Base-by-base conservation (phyloP, 2,329 filamentous ascomycete species). In the Raffaelea albimanens region DNA sequence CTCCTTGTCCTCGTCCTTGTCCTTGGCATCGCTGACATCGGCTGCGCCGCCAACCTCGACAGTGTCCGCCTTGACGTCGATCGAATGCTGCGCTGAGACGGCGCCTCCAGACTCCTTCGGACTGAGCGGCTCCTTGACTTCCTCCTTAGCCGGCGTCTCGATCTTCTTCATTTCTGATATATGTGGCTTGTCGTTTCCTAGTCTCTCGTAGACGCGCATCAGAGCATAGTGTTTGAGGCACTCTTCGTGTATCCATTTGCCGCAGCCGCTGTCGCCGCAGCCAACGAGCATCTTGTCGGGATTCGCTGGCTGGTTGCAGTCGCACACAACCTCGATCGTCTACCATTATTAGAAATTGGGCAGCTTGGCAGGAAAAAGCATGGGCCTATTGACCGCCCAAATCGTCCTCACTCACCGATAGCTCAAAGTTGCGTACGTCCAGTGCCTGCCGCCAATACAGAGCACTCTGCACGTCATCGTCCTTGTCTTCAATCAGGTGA, bases 401-500 rank as follows among this genome's bases (percentile, higher is more conserved):
- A 29, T 29, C 7, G 7, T 13, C 13, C 7, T 13, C 13, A 59
- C 76, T 56, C 68, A 82, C 79, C 44, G 78, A 80, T 21, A 82
- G 68, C 53, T 79, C 74, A 49, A 71, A 64, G 31, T 69, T 78
- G 40, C 72, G 66, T 46, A 75, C 71, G 55, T 83, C 76, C 25
- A 79, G 73, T 0, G 76, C 78, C 57, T 84, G 80, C 19, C 80
- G 67, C 78, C 80, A 84, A 57, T 82, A 83, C 4, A 82, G 63
- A 14, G 71, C 73, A 49, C 71, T 67, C 49, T 78, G 73, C 0
- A 78, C 69, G 55, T 82, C 76, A 16, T 81, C 76, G 49, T 87
- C 82, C 50, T 84, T 77, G 22, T 76, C 67, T 56, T 89, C 85
- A 38, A 80, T 74, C 80, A 83, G 87, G 55, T 84, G 75, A 49